These are phyloP conservation scores for Coprinopsis cinerea DNA, from an alignment of 768 basidiomycete genomes.

Conservation along the genomic window DNA sequence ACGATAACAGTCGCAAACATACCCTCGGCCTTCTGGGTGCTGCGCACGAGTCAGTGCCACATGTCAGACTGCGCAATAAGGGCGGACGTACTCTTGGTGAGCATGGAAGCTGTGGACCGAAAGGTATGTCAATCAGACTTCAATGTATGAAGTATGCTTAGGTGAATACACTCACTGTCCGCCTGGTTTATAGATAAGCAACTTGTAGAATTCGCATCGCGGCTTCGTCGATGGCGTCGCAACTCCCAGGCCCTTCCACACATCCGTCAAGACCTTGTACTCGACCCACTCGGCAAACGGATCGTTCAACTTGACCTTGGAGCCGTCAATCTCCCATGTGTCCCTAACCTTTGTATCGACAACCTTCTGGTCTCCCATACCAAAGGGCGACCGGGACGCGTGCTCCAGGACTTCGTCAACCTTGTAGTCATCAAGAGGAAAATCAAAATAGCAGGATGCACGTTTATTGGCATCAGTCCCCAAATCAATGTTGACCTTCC, in stretches of 20 bases:
- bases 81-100: no score
- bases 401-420: background rate
- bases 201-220: background rate
- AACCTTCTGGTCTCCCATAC: background rate
- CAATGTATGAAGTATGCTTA: no score
- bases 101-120: no score
- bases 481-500: no score
- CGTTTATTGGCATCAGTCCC: no score
- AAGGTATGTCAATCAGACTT: no score
- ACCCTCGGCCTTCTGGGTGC: slow-evolving; percentile 39
- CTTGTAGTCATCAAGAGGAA: no score
- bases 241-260: background rate
- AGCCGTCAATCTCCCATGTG: background rate
- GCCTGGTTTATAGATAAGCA: background rate
- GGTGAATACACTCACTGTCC: background rate
- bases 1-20: slow-evolving; percentile 50
- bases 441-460: background rate
- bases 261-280: background rate
- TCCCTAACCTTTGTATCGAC: background rate
- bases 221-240: background rate
- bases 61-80: no score
- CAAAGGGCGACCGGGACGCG: background rate
- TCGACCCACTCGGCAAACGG: background rate
- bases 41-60: no score
- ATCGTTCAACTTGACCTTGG: background rate